Evolutionary conservation across 805 yeast genomes (phyloP).

Genomic region (Yamadazyma tumulicola): DNA sequence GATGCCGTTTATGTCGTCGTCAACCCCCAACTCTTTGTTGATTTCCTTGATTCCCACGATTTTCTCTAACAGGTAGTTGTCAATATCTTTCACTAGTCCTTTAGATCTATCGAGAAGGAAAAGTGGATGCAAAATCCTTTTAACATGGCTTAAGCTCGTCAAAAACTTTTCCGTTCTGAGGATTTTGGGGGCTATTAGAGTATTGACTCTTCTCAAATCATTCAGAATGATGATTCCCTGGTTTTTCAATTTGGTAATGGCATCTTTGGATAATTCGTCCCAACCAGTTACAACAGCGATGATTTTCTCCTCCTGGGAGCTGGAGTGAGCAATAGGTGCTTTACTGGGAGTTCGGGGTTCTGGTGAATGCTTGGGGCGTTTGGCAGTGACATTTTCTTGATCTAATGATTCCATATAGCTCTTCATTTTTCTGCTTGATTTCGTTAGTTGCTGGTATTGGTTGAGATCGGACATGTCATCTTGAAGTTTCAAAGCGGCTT

Average conservation of each 20-base stretch:
- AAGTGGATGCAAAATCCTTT: slow-evolving; percentile 52
- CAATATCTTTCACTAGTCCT: slow-evolving; percentile 13
- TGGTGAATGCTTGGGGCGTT: too few species aligned
- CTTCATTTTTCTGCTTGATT: slow-evolving; percentile 41
- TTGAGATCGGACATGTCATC: slow-evolving; percentile 67
- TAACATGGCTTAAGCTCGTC: slow-evolving; percentile 57
- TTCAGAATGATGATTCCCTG: slow-evolving; percentile 3
- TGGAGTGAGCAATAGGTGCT: slow-evolving; percentile 2
- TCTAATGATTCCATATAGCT: slow-evolving; percentile 35
- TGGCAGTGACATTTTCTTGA: slow-evolving; percentile 11
- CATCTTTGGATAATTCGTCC: slow-evolving; percentile 42
- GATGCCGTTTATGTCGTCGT: slow-evolving; percentile 16
- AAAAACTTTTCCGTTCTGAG: slow-evolving; percentile 85
- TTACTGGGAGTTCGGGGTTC: slow-evolving; percentile 15
- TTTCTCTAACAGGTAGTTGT: slow-evolving; percentile 35
- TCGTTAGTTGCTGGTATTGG: slow-evolving; percentile 50
- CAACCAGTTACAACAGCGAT: slow-evolving; percentile 58
- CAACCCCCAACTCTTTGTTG: slow-evolving; percentile 26
- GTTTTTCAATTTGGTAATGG: slow-evolving; percentile 1
- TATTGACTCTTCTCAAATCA: slow-evolving; percentile 23
- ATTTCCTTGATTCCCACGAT: slow-evolving; percentile 24
- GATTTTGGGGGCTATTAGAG: slow-evolving; percentile 75
- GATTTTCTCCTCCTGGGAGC: slow-evolving; percentile 3
- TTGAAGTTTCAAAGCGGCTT: slow-evolving; percentile 65
- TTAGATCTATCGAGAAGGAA: slow-evolving; percentile 47